Evolutionary conservation across 1,284 basidiomycete species (phyloP), one percentile per base, ranked within the genome.

Genomic region (Rhodotorula sp.): DNA sequence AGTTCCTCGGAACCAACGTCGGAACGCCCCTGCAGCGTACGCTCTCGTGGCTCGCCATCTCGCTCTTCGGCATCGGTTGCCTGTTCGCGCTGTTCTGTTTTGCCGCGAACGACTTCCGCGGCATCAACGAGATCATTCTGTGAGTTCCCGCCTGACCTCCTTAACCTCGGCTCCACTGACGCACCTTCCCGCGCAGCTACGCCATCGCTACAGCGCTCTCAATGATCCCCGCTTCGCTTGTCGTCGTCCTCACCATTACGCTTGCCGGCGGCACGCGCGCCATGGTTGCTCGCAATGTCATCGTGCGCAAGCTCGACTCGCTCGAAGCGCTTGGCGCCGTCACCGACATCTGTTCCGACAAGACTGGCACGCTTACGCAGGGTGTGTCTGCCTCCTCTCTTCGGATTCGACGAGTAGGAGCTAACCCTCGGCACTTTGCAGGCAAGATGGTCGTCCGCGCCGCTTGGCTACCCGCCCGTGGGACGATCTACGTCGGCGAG

Each of bases 311-410:
- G 67, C 80, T 86, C 59, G 84, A 85, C 77, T 84, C 85, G 21
- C 83, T 88, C 64, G 88, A 88, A 75, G 86, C 85, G n/a, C 81
- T 89, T n/a, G 85, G 70, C 27, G 76, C 74, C n/a, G 78, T 78
- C 12, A 85, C 87, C 61, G 86, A 87, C 77, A 85, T 88, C 68
- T 88, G 87, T 79, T 87, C 85, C 29, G 87, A 88, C 80, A 88
- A 88, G 81, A 88, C 87, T 3, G 88, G 88, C 37, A 89, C 88
- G 1, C 81, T 89, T n/a, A 89, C 88, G 0, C 76, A 78, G 56
- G 79, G 77, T 70, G 17, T 12, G 64, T 59, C 6, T 7, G 4
- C 17, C 15, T 17, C 19, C 29, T n/a, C 54, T 2, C 4, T 27
- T 39, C 13, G 13, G 15, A 6, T 34, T 61, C 3, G 27, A 27